Evolutionary conservation across 2,329 filamentous ascomycete genomes (phyloP), one percentile per base, ranked within the genome.

Genomic region (Fusarium siculi): DNA sequence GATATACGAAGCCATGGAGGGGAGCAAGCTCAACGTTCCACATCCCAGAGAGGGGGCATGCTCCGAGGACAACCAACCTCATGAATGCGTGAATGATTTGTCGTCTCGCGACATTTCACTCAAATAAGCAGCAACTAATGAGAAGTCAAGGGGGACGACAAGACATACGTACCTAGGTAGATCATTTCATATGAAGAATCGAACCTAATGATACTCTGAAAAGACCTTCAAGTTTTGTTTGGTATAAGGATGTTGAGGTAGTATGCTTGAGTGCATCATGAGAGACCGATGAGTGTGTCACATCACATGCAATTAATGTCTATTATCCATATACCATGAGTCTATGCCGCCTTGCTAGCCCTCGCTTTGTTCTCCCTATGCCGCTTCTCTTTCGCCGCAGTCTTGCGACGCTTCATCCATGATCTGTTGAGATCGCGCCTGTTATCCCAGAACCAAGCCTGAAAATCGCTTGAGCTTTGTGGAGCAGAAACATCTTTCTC

Each of bases 391-490:
- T 93, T 93, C 37, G 87, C 85, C 8, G 85, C 90, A 68, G 86
- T 82, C 84, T 91, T 92, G 73, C 89, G 85, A 63, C 91, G 84
- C 79, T 85, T 87, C 83, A 91, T 91, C 91, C 91, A 93, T 19
- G 89, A 88, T 59, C 87, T 82, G 77, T 92, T 93, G 59, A 91
- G 82, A 43, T 92, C 88, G 4, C 91, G 87, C 21, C 91, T 83
- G 70, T 91, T 88, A 74, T 92, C 88, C 87, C 90, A 93, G 80
- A 93, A 93, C 86, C 89, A 91, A 63, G 89, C 87, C 78, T 91
- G 88, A 75, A 92, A 92, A 69, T 91, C 88, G 49, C 82, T 87
- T 9, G 80, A 83, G 23, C 73, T 74, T 34, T 70, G 60, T 11
- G 60, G 66, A 30, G 52, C 63, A 10, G 74, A 70, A 14, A 77